These are phyloP conservation scores for Aleurites moluccanus DNA, from an alignment of 441 rosid genomes.

Conservation along the genomic window DNA sequence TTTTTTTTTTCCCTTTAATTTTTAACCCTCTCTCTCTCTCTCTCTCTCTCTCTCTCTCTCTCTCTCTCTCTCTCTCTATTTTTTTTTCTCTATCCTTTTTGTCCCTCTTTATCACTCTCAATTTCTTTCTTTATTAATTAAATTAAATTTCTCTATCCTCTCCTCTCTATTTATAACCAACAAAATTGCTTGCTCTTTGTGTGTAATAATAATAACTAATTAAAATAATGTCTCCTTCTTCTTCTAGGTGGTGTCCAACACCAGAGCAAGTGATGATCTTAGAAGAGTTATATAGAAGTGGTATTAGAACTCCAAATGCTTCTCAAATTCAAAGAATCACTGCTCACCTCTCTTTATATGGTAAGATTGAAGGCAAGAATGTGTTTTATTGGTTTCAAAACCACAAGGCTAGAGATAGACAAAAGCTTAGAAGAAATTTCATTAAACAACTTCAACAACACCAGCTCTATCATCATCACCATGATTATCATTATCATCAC, in stretches of 20 bases:
- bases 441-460: constrained; percentile 62
- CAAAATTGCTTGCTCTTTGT: neutral
- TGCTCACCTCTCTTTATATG: constrained; percentile 66
- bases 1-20: constrained; percentile 9
- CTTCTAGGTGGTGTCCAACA: constrained; percentile 95
- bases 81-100: constrained; percentile 27
- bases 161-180: neutral
- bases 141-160: neutral
- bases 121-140: neutral
- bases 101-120: constrained; percentile 27
- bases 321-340: constrained; percentile 83
- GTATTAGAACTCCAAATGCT: constrained; percentile 79
- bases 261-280: constrained; percentile 89
- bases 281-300: constrained; percentile 79
- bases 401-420: constrained; percentile 97
- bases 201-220: neutral
- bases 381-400: constrained; percentile 97
- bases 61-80: too few relatives aligned
- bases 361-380: constrained; percentile 92
- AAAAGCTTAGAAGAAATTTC: constrained; percentile 76
- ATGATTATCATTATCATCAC: constrained; percentile 13
- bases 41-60: too few relatives aligned
- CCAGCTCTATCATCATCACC: constrained; percentile 33
- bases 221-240: constrained; percentile 55
- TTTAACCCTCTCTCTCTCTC: constrained; percentile 28